Base-by-base conservation (phyloP, 208 protist genomes). In the Wallacemonas sp. region DNA sequence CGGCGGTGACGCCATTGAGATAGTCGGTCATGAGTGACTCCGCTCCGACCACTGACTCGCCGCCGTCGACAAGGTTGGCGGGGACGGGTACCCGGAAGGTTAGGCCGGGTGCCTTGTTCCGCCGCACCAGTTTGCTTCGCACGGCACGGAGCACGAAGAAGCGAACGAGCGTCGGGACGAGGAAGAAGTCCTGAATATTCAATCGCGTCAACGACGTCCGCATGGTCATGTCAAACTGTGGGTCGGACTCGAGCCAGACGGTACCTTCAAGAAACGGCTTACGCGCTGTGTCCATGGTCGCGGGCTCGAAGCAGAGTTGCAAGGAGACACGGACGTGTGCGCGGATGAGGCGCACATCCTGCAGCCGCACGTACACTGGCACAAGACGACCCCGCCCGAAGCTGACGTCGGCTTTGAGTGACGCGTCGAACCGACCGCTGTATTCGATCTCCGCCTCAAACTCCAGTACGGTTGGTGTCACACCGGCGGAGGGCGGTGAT, bases 371-470 rank as follows among this genome's bases (percentile, higher is more conserved):
- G 44, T 81, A 87, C 36, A 90, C 66, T n/a, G 85, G 86, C 39
- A 95, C 68, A 27, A 78, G 83, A 1, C 86, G 71, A 8, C 89
- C 89, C 4, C 89, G 89, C 10, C 63, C 66, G 63, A 95, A 73
- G 30, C 75, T 81, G 30, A 95, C 54, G 61, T 95, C 85, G 1
- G 84, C 84, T 29, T 78, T 70, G 12, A 92, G 74, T 10, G 79
- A 85, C 8, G 83, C 71, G 39, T 84, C 84, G 10, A 88, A 60
- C 22, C 78, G 76, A 1, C 89, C 89, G 52, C 66, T 68, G 73
- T 95, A 95, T 73, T 95, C 85, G 48, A 92, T 71, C 68, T 92
- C 84, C 9, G 75, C 72, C 70, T 95, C 89, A 0, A 84, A 52
- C 41, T 95, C 85, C n/a, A 95, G 30, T 1, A 53, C 50, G 22